Evolutionary conservation across 345 rosid genomes (phyloP), one percentile per base, ranked within the genome.

Genomic region (Populus tremula): DNA sequence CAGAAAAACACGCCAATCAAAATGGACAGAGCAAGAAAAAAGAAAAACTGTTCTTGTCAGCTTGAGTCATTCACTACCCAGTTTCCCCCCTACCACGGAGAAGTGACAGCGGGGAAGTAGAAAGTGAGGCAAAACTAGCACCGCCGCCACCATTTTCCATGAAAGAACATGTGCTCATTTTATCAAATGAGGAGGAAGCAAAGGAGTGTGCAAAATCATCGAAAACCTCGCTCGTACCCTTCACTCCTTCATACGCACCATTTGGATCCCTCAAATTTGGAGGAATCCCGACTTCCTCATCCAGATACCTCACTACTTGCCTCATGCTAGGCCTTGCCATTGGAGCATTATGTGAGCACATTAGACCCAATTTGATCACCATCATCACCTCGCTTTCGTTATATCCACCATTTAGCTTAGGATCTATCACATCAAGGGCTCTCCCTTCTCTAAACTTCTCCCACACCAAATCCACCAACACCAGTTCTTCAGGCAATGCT

Each of bases 111-210:
- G 88, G 80, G n/a, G 89, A 80, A 78, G 82, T 78, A 12, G 89
- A 86, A 47, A 82, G 18, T 20, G 90, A 79, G 50, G 79, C 77
- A 73, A 69, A 77, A 47, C 77, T 76, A 14, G 33, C 23, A 53
- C 77, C 80, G n/a, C 50, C 71, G 14, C 62, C 64, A 25, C 82
- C 80, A 31, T 71, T 83, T 41, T 71, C 84, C 64, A 39, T 20
- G 7, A 76, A 83, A 0, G 86, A 78, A 35, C 39, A 23, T 5
- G 83, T 47, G 35, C 76, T 81, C 84, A 71, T 79, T 29, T 79
- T 79, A 59, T 81, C 86, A 64, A 82, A 86, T 0, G 85, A 78
- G 14, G 93, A 80, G 13, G 89, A 85, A 6, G 84, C 83, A 36
- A 71, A 81, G 1, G 89, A 78, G 25, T 78, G 59, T 10, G 67